Evolutionary conservation across 371 early-diverging fungal genomes (phyloP), one percentile per base, ranked within the genome.

Genomic region (Cokeromyces recurvatus): DNA sequence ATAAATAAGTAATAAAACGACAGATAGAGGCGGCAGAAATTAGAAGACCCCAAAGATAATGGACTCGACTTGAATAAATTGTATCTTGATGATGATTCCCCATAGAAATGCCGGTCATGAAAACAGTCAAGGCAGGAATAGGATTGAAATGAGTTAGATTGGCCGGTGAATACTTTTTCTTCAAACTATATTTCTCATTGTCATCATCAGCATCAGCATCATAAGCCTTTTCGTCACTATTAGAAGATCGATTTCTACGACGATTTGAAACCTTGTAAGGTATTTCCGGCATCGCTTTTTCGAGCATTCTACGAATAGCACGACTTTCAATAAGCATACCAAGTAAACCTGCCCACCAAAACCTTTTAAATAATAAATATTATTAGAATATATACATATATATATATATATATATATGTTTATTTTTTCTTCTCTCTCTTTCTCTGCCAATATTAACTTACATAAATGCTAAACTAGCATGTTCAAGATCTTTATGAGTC

Each of bases 401-500:
- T n/a, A n/a, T n/a, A n/a, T n/a, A n/a, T n/a, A n/a, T n/a, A n/a
- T n/a, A n/a, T n/a, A n/a, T n/a, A n/a, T n/a, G n/a, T n/a, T n/a
- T n/a, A n/a, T n/a, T n/a, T n/a, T n/a, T n/a, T n/a, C n/a, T n/a
- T n/a, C n/a, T n/a, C n/a, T n/a, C n/a, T n/a, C n/a, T n/a, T n/a
- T n/a, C n/a, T n/a, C n/a, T n/a, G n/a, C n/a, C n/a, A n/a, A n/a
- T n/a, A n/a, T n/a, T n/a, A n/a, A 32, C 45, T 45, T 38, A 46
- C 65, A 79, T 72, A 43, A 79, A 74, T 23, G 77, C 79, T 32
- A 79, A 51, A 40, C 70, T 69, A 6, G 77, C 75, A 48, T 79
- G 77, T 46, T 79, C 77, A 41, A 79, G 55, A 48, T 77, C 75
- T 55, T 79, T 79, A 55, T 79, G 79, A 7, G 66, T 67, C 79